Conservation (phyloP, 805 yeast genomes). For the Candida mattraensis region DNA sequence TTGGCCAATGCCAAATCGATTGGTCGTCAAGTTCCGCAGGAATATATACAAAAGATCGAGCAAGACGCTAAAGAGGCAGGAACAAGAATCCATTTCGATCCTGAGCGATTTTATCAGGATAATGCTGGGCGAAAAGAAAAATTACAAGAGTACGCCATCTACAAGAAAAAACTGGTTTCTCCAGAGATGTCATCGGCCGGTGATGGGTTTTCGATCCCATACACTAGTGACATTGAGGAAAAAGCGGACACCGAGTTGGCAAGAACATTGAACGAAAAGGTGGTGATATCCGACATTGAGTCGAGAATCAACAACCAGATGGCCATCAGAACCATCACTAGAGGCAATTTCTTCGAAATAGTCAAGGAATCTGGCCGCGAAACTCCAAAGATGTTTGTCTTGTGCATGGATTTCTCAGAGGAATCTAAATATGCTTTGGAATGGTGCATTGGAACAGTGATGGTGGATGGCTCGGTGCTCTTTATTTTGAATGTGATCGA, state of each 20-base stretch:
- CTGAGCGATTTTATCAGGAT: conserved; percentile 51
- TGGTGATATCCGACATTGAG: conserved; percentile 55
- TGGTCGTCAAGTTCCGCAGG: conserved; percentile 35
- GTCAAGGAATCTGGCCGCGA: conserved; percentile 18
- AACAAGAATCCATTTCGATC: conserved; percentile 42
- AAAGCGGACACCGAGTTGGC: conserved; percentile 62
- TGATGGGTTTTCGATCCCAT: conserved; percentile 47
- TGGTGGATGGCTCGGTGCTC: conserved; percentile 79
- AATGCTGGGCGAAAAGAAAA: conserved; percentile 48
- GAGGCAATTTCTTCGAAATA: conserved; percentile 63
- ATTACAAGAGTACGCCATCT: conserved; percentile 56
- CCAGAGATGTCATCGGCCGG: conserved; percentile 42
- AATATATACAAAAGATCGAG: conserved; percentile 30
- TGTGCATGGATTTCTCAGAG: conserved; percentile 80
- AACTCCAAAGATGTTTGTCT: conserved; percentile 58
- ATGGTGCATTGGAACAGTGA: conserved; percentile 83
- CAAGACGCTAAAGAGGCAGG: conserved; percentile 37
- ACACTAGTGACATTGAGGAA: conserved; percentile 67
- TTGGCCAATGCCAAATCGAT: conserved; percentile 53
- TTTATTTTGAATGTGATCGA: conserved; percentile 67
- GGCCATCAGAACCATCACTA: conserved; percentile 66
- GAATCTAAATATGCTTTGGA: conserved; percentile 83
- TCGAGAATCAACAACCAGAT: conserved; percentile 53
- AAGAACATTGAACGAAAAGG: conserved; percentile 48
- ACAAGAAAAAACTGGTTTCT: conserved; percentile 59